A percentile compares a stretch with the other conserved stretches of the same genome.
Conservation (phyloP, 139 green algal genomes). For the Prasinococcaceae sp. region DNA sequence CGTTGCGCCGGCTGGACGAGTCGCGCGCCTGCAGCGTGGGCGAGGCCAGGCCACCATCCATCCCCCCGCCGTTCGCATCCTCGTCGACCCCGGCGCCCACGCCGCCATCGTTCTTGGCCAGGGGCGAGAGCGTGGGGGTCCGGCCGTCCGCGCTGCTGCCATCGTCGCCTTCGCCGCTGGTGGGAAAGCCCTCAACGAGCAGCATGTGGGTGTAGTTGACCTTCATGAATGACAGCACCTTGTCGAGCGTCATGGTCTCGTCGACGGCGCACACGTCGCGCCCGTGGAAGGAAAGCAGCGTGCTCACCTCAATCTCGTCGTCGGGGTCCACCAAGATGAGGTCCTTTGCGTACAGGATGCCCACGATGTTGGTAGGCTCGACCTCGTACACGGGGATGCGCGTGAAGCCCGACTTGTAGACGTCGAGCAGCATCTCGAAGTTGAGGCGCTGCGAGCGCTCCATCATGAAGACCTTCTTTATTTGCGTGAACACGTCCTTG, state of each 20-base stretch:
- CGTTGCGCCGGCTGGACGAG: too few species aligned
- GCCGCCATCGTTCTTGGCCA: too few species aligned
- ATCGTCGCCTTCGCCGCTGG: too few species aligned
- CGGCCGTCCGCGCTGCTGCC: too few species aligned
- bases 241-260: slow-evolving; percentile 36
- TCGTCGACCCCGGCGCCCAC: too few species aligned
- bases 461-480: slow-evolving; percentile 69
- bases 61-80: too few species aligned
- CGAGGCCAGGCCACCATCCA: too few species aligned
- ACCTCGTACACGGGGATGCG: slow-evolving; percentile 47
- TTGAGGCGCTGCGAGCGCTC: slow-evolving; percentile 24
- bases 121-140: too few species aligned
- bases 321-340: slow-evolving; percentile 55
- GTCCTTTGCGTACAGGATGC: slow-evolving; percentile 53
- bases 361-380: slow-evolving; percentile 35
- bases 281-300: slow-evolving; percentile 42
- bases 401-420: slow-evolving; percentile 45
- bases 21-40: too few species aligned
- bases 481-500: slow-evolving; percentile 58
- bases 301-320: slow-evolving; percentile 46
- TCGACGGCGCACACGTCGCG: slow-evolving; percentile 18
- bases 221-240: slow-evolving; percentile 39
- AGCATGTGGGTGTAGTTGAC: slow-evolving; percentile 41
- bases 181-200: background rate
- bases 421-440: slow-evolving; percentile 35